A percentile compares a stretch with the other conserved stretches of the same genome.
Conservation (phyloP, 2,329 filamentous ascomycete genomes). For the Colletotrichum endophyticum region DNA sequence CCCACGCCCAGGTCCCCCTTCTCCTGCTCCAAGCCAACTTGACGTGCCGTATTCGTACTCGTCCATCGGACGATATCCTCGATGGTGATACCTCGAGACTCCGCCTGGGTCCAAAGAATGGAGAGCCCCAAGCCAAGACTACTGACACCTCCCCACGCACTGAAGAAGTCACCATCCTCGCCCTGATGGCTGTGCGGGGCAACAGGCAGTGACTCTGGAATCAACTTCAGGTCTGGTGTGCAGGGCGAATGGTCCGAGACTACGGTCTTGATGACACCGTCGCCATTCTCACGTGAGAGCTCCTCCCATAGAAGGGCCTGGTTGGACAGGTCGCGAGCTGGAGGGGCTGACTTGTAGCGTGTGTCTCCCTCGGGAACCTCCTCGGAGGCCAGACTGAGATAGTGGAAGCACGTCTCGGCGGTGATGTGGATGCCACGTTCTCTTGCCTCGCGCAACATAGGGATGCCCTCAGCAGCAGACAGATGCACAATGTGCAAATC, state of each 20-base stretch:
- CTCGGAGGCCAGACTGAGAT: constrained; percentile 84
- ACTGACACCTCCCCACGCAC: constrained; percentile 94
- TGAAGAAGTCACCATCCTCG: constrained; percentile 78
- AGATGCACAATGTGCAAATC: constrained; percentile 93
- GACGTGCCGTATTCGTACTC: constrained; percentile 82
- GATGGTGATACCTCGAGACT: constrained; percentile 63
- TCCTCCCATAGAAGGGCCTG: constrained; percentile 89
- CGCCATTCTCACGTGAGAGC: constrained; percentile 71
- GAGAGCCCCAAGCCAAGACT: constrained; percentile 93
- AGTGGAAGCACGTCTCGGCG: constrained; percentile 95
- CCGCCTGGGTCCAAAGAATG: constrained; percentile 82
- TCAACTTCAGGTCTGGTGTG: constrained; percentile 90
- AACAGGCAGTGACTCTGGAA: constrained; percentile 69
- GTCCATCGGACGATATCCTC: constrained; percentile 86
- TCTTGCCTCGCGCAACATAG: constrained; percentile 63
- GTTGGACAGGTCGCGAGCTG: constrained; percentile 78
- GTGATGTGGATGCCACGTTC: constrained; percentile 80
- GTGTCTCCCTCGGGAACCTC: constrained; percentile 84
- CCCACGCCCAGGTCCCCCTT: constrained; percentile 85
- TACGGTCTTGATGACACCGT: constrained; percentile 82
- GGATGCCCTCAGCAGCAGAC: constrained; percentile 84
- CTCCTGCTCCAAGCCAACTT: constrained; percentile 80
- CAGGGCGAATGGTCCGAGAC: constrained; percentile 97
- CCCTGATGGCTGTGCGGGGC: constrained; percentile 23
- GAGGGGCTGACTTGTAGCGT: constrained; percentile 55